Conservation (phyloP, 306 rosid species). For the Astragalus glycyphyllos region DNA sequence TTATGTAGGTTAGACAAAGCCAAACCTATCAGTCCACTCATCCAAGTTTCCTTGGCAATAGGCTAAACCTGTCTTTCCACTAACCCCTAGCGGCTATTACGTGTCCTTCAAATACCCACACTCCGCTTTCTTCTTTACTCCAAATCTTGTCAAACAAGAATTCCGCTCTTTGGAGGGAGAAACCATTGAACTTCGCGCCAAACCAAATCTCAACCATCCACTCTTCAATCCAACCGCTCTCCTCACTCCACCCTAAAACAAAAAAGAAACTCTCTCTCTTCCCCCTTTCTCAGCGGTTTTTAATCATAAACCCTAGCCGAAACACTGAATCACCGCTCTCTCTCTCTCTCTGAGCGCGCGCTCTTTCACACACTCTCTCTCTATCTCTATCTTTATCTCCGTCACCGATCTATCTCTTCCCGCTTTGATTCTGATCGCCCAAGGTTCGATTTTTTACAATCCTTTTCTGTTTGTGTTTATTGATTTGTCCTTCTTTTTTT, state of each 20-base stretch:
- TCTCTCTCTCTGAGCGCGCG: conserved; percentile 9
- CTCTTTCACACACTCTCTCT: conserved; percentile 5
- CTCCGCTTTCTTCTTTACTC: neutral
- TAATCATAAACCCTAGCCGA: conserved; percentile 95
- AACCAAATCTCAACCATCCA: conserved; percentile 47
- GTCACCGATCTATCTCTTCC: conserved; percentile 38
- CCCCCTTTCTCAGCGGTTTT: conserved; percentile 52
- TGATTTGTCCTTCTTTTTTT: neutral
- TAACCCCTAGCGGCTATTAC: neutral
- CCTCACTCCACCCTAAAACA: conserved; percentile 27
- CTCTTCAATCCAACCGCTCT: conserved; percentile 50
- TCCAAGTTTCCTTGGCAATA: too few species aligned
- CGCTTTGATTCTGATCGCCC: neutral
- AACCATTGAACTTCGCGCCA: conserved; percentile 25
- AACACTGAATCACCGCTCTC: conserved; percentile 1
- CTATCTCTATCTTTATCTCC: neutral
- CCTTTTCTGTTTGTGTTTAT: neutral
- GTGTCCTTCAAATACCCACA: neutral
- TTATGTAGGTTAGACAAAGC: too few species aligned
- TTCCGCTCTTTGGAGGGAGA: conserved; percentile 39
- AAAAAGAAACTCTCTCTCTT: conserved; percentile 41
- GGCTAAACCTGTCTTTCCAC: conserved; percentile 6
- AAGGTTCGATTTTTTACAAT: conserved; percentile 10
- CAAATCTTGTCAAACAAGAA: conserved; percentile 28
- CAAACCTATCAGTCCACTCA: too few species aligned